Base-by-base conservation (phyloP, 192 early-diverging fungal genomes). In the Haplosporangium gracile region DNA sequence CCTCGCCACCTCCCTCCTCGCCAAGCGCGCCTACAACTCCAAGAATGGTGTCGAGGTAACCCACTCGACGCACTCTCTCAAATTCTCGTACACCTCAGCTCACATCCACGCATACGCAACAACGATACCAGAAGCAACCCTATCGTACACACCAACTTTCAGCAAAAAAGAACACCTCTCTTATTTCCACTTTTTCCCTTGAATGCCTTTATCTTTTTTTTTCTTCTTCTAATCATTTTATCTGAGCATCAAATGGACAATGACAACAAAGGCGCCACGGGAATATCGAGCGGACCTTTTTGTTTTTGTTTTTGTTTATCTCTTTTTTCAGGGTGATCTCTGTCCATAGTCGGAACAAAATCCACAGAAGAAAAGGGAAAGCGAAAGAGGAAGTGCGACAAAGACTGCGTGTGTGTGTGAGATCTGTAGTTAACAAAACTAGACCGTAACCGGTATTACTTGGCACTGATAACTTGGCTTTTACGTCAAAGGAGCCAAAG, bases 11-110 rank as follows among this genome's bases (percentile, higher is more conserved):
- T 29, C 79, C 45, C 63, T 80, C n/a, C 79, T 80, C 57, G 72
- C 80, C 65, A 81, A 81, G 69, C 74, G 65, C 40, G n/a, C 75
- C 39, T 72, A 76, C 42, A 65, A 74, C 80, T 70, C 68, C 68
- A 78, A 78, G 69, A 60, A 60, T 34, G 77, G 77, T 71, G 68
- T 69, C 39, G 77, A 78, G 77, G 77, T 78, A 78, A 26, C 16
- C 45, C 18, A 9, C 49, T 22, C 34, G 38, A 36, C 53, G 18
- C 45, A 42, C 42, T 26, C 18, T 72, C 71, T 72, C 43, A 29
- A 5, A 26, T 11, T 43, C n/a, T 34, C 22, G 9, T 70, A 36
- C 71, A 20, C 20, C 11, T 22, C 29, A 74, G 1, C 15, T 22
- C 29, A 74, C 11, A 75, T 34, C 5, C 11, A 39, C 36, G n/a